Conservation (phyloP, 805 yeast genomes). For the Lipomyces spencermartinsiae region DNA sequence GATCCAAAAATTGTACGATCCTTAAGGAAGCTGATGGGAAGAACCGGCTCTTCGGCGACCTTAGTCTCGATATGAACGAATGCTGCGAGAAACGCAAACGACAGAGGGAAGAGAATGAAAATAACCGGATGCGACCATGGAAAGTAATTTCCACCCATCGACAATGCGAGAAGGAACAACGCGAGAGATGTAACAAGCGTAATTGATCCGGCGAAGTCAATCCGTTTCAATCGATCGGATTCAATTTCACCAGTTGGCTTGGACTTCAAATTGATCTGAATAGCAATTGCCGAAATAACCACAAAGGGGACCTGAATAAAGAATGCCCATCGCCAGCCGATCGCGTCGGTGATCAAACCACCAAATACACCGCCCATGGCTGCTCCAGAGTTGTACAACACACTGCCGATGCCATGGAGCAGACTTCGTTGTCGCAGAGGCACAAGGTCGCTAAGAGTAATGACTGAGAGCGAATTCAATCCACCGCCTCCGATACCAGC, state of each 20-base stretch:
- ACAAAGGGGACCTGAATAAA: slow-evolving; percentile 50
- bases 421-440: slow-evolving; percentile 77
- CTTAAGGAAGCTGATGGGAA: slow-evolving; percentile 65
- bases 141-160: slow-evolving; percentile 66
- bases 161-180: slow-evolving; percentile 66
- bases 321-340: slow-evolving; percentile 69
- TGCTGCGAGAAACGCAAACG: slow-evolving; percentile 46
- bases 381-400: slow-evolving; percentile 78
- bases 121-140: slow-evolving; percentile 56
- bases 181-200: slow-evolving; percentile 64
- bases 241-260: slow-evolving; percentile 45
- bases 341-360: slow-evolving; percentile 58
- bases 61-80: slow-evolving; percentile 61
- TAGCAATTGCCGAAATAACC: slow-evolving; percentile 49
- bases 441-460: slow-evolving; percentile 76
- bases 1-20: slow-evolving; percentile 68
- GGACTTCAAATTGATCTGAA: slow-evolving; percentile 38
- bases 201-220: slow-evolving; percentile 72
- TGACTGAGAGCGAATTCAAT: slow-evolving; percentile 73
- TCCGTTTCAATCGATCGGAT: slow-evolving; percentile 57
- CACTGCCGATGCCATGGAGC: slow-evolving; percentile 81
- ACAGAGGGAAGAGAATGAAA: slow-evolving; percentile 45
- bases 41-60: slow-evolving; percentile 66
- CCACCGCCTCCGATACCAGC: slow-evolving; percentile 96
- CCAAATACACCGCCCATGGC: slow-evolving; percentile 68